Conservation (phyloP, 169 alveolate species). For the Plasmodium yoelii region DNA sequence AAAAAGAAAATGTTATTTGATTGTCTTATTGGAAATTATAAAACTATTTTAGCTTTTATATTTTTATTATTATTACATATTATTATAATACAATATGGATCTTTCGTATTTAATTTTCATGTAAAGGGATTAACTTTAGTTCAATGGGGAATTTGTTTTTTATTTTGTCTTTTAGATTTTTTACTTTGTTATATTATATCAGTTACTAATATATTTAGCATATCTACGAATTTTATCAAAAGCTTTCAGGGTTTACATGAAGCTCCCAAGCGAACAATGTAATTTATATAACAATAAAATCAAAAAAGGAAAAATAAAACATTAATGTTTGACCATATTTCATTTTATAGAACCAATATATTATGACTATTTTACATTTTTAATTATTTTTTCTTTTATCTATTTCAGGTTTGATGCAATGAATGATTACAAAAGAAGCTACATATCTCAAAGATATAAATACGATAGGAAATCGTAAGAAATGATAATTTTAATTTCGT, state of each 20-base stretch:
- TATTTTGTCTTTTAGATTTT: constrained; percentile 31
- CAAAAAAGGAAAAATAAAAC: not conserved
- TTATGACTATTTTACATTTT: not conserved
- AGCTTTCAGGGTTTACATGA: constrained; percentile 16
- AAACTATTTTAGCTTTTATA: constrained; percentile 16
- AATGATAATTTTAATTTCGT: not conserved
- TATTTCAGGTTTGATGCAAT: constrained; percentile 56
- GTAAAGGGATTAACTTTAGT: constrained; percentile 40
- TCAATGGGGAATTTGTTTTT: constrained; percentile 54
- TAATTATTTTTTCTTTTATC: not conserved
- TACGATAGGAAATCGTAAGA: constrained; percentile 45
- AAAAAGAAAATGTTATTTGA: constrained; percentile 16
- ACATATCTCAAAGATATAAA: constrained; percentile 46
- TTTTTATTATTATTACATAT: constrained; percentile 26
- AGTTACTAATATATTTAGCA: not conserved
- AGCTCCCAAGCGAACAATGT: constrained; percentile 46
- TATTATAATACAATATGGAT: constrained; percentile 40
- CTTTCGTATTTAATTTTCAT: constrained; percentile 47
- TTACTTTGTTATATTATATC: constrained; percentile 29
- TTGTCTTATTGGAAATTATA: constrained; percentile 25
- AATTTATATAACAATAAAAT: constrained; percentile 1
- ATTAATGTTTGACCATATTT: too few relatives aligned
- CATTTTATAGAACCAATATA: too few relatives aligned
- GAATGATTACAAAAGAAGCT: constrained; percentile 64
- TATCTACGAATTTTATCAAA: constrained; percentile 33